phyloP scores from a whole-genome alignment of 2,329 filamentous ascomycete genomes.

The Penicillium rolfsii region DNA sequence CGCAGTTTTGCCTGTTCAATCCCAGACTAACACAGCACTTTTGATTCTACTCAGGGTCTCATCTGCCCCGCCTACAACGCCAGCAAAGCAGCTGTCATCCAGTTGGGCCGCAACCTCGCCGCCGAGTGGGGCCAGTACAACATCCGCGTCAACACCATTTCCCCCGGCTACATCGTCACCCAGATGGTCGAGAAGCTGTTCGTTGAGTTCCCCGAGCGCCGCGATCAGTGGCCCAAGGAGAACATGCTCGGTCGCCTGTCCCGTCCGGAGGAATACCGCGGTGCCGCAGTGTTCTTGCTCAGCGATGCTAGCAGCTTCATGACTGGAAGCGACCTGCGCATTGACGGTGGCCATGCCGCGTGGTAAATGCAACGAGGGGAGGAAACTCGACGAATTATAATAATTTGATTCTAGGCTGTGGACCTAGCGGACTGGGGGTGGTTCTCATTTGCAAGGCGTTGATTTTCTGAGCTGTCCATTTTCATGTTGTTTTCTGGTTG shows the following conservation, averaged over 20 bases:
- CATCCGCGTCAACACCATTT: conserved; percentile 55
- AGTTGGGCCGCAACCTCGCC: conserved; percentile 52
- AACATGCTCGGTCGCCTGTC: conserved; percentile 80
- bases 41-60: conserved; percentile 41
- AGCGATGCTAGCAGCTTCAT: conserved; percentile 58
- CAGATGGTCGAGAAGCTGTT: conserved; percentile 52
- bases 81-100: conserved; percentile 53
- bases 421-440: neutral
- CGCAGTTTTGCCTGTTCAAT: neutral
- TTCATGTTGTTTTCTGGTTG: neutral
- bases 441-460: conserved; percentile 26
- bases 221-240: conserved; percentile 77
- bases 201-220: conserved; percentile 72
- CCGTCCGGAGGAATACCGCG: conserved; percentile 69
- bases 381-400: neutral
- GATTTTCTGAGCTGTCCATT: conserved; percentile 2
- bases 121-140: conserved; percentile 54
- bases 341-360: conserved; percentile 58
- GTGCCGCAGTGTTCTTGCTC: conserved; percentile 52
- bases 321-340: conserved; percentile 58
- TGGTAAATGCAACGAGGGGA: conserved; percentile 47
- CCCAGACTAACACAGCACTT: neutral
- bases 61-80: conserved; percentile 55
- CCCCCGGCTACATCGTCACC: conserved; percentile 53
- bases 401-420: conserved; percentile 8